Conservation (phyloP, 176 grass and related monocot species). For the Dactylis glomerata region DNA sequence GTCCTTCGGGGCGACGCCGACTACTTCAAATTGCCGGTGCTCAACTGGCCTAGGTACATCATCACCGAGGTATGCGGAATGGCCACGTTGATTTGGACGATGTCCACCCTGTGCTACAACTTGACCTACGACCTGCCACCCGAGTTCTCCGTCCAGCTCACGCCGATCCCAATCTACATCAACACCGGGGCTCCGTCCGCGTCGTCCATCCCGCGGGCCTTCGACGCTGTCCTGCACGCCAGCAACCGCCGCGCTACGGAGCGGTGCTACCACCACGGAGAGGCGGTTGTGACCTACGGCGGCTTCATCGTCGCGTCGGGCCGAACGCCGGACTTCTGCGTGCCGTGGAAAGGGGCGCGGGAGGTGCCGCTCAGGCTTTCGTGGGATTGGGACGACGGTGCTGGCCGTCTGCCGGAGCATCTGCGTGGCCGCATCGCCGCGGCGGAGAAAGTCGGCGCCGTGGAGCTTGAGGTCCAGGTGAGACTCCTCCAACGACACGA, state of each 20-base stretch:
- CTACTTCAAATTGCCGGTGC: not conserved
- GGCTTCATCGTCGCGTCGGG: constrained; percentile 19
- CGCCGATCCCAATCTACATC: not conserved
- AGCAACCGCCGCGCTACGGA: constrained; percentile 22
- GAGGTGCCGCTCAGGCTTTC: not conserved
- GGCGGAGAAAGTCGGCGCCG: not conserved
- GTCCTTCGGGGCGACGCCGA: not conserved
- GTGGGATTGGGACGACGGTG: not conserved
- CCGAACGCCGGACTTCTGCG: constrained; percentile 5
- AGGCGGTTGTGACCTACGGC: not conserved
- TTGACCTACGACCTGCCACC: not conserved
- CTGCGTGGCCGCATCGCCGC: not conserved
- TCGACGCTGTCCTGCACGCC: constrained; percentile 15
- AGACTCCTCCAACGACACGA: not conserved
- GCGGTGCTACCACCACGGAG: constrained; percentile 20
- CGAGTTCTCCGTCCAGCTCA: not conserved
- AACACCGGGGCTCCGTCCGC: not conserved
- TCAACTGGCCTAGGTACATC: not conserved
- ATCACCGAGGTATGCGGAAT: not conserved
- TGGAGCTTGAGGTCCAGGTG: constrained; percentile 27
- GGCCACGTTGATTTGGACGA: not conserved
- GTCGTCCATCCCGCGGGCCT: not conserved
- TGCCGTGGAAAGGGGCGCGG: not conserved
- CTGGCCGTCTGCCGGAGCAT: not conserved
- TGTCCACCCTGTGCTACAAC: not conserved